Evolutionary conservation across 805 yeast genomes (phyloP), one percentile per base, ranked within the genome.

Genomic region (Spathaspora sp.): DNA sequence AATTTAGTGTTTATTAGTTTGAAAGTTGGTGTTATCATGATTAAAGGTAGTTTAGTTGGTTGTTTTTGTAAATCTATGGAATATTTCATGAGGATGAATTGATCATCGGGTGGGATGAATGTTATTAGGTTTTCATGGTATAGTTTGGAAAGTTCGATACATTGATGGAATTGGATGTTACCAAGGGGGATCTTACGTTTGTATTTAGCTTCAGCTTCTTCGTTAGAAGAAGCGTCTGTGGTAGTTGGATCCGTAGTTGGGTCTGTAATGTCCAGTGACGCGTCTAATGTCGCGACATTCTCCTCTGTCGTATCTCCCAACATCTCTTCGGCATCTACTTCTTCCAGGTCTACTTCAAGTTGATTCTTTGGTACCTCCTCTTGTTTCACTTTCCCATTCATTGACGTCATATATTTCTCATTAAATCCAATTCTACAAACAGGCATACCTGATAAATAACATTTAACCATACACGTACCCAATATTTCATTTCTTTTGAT

Each of bases 41-140:
- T 56, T 32, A 80, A 60, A 1, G 84, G 83, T 42, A 60, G 50
- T 49, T 67, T 70, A n/a, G 59, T 50, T 39, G 57, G 59, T 47
- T 74, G 75, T 20, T 75, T 63, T 49, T 66, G 73, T 39, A 69
- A 68, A 17, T 79, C 80, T 42, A 74, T 75, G 3, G 78, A 62
- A 53, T 73, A 71, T 2, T 71, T 63, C 61, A 75, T 65, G 2
- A 73, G 59, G 2, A 61, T 59, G 48, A 75, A 75, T 50, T 70
- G 64, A 52, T 73, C 78, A 47, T 90, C 97, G 0, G 97, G 97
- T 14, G 97, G 97, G 16, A 87, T 81, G 64, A 91, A 92, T 28
- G 85, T 81, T 31, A 92, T 82, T 51, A 82, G 78, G 58, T 90
- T 85, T 6, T 78, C 77, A 16, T 70, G 65, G 65, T 92, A 96